Conservation (phyloP, 2,329 filamentous ascomycete genomes). For the Shiraia sp. region DNA sequence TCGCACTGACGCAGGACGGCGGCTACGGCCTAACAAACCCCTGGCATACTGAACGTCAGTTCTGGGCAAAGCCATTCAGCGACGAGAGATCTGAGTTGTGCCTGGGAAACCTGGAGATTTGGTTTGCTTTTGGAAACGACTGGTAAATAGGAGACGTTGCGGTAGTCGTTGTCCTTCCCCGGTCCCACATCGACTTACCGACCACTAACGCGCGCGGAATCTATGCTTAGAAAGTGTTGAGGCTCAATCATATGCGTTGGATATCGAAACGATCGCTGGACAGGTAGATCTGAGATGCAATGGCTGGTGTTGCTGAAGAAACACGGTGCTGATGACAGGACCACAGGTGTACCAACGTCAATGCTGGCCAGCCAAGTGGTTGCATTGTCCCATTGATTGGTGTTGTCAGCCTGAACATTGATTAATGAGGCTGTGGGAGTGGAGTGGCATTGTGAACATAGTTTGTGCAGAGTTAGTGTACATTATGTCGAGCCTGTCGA, state of each 20-base stretch:
- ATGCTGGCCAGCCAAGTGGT: slow-evolving; percentile 19
- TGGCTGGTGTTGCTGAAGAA: slow-evolving; percentile 29
- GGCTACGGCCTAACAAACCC: slow-evolving; percentile 38
- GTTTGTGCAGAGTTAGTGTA: background rate
- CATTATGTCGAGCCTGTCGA: too few relatives aligned
- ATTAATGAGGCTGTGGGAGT: background rate
- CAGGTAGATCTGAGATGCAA: slow-evolving; percentile 13
- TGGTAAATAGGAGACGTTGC: slow-evolving; percentile 35
- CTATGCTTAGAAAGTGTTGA: slow-evolving; percentile 42
- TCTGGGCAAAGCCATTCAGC: slow-evolving; percentile 35
- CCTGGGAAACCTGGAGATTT: slow-evolving; percentile 25
- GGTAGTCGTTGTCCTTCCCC: slow-evolving; percentile 37
- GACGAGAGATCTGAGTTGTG: slow-evolving; percentile 13
- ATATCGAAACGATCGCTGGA: slow-evolving; percentile 15
- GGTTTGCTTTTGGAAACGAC: slow-evolving; percentile 25
- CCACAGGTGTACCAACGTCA: slow-evolving; percentile 16
- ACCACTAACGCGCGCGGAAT: slow-evolving; percentile 45
- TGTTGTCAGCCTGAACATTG: background rate
- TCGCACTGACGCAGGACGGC: slow-evolving; percentile 38
- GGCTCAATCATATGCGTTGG: slow-evolving; percentile 38
- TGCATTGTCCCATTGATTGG: slow-evolving; percentile 7
- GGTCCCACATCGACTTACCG: slow-evolving; percentile 35
- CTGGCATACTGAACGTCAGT: slow-evolving; percentile 22
- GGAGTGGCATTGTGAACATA: background rate
- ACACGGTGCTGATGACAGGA: slow-evolving; percentile 26